Conservation (phyloP, 805 yeast species). For the Yamadazyma tumulicola region DNA sequence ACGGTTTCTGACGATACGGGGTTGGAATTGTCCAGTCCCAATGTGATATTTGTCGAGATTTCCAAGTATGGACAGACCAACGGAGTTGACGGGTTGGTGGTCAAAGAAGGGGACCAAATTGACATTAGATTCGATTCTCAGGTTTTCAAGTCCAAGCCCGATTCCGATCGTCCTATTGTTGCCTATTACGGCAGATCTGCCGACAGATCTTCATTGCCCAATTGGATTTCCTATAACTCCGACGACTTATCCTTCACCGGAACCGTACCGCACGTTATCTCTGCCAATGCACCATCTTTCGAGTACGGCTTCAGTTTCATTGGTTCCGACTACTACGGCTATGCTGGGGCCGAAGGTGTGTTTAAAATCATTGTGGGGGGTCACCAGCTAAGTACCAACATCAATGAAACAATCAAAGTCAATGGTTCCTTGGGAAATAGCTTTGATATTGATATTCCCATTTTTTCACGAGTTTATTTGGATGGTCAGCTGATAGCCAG, state of each 20-base stretch:
- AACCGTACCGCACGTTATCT: slow-evolving; percentile 81
- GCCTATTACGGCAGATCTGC: slow-evolving; percentile 79
- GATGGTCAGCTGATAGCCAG: slow-evolving; percentile 53
- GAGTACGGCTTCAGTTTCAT: slow-evolving; percentile 66
- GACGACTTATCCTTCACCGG: slow-evolving; percentile 70
- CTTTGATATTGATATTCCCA: slow-evolving; percentile 58
- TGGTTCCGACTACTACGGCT: slow-evolving; percentile 77
- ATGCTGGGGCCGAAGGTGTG: slow-evolving; percentile 61
- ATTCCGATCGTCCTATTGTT: slow-evolving; percentile 47
- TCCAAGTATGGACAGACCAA: slow-evolving; percentile 69
- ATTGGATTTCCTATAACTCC: slow-evolving; percentile 76
- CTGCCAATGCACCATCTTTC: slow-evolving; percentile 84
- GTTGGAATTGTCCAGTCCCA: slow-evolving; percentile 43
- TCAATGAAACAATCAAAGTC: slow-evolving; percentile 52
- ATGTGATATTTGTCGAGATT: slow-evolving; percentile 50
- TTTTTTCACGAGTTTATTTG: slow-evolving; percentile 54
- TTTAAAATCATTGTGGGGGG: slow-evolving; percentile 85
- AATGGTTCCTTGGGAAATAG: slow-evolving; percentile 65
- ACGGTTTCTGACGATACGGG: slow-evolving; percentile 58
- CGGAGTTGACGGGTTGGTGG: slow-evolving; percentile 69
- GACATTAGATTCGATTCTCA: slow-evolving; percentile 55
- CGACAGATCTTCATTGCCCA: slow-evolving; percentile 85
- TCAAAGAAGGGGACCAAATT: slow-evolving; percentile 67
- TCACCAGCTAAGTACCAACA: slow-evolving; percentile 69
- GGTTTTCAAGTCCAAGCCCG: slow-evolving; percentile 48